Conservation (phyloP, 2,329 filamentous ascomycete genomes). For the Rutstroemia sp. region DNA sequence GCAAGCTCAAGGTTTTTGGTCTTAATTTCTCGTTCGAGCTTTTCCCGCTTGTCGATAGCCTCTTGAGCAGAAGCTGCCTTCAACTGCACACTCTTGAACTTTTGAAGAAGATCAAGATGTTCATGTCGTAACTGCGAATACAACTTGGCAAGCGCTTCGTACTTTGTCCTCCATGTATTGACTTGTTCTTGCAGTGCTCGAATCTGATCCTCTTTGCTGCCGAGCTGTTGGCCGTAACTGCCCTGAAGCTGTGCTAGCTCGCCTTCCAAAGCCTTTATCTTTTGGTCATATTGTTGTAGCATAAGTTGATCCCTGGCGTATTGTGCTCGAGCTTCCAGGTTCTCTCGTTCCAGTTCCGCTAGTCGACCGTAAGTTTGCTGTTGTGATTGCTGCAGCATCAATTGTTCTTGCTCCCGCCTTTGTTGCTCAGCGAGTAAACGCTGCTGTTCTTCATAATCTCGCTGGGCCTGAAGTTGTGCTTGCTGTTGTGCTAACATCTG, state of each 20-base stretch:
- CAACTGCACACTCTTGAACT: conserved; percentile 91
- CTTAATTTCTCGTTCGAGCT: conserved; percentile 95
- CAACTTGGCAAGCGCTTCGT: conserved; percentile 90
- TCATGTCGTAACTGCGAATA: conserved; percentile 95
- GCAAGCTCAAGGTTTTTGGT: conserved; percentile 98
- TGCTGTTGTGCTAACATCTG: conserved; percentile 76
- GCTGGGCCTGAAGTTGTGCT: conserved; percentile 75
- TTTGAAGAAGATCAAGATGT: conserved; percentile 88
- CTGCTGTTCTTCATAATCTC: conserved; percentile 96
- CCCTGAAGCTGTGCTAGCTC: conserved; percentile 76
- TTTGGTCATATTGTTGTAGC: conserved; percentile 91
- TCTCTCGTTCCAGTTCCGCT: conserved; percentile 91
- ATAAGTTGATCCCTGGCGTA: conserved; percentile 97
- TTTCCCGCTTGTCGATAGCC: conserved; percentile 89
- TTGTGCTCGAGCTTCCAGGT: conserved; percentile 86
- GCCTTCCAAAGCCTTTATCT: conserved; percentile 85
- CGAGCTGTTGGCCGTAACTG: conserved; percentile 77
- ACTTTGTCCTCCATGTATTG: conserved; percentile 96
- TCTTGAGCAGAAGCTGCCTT: conserved; percentile 97
- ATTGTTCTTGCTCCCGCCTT: conserved; percentile 79
- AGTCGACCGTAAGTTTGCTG: conserved; percentile 94
- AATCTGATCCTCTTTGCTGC: conserved; percentile 92
- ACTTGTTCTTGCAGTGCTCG: conserved; percentile 89
- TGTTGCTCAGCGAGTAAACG: conserved; percentile 82
- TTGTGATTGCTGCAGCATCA: conserved; percentile 80